A percentile compares a stretch with the other conserved stretches of the same genome.
Evolutionary conservation across 1,284 basidiomycete genomes (phyloP).

Genomic region (Pseudozyma tsukubaensis): DNA sequence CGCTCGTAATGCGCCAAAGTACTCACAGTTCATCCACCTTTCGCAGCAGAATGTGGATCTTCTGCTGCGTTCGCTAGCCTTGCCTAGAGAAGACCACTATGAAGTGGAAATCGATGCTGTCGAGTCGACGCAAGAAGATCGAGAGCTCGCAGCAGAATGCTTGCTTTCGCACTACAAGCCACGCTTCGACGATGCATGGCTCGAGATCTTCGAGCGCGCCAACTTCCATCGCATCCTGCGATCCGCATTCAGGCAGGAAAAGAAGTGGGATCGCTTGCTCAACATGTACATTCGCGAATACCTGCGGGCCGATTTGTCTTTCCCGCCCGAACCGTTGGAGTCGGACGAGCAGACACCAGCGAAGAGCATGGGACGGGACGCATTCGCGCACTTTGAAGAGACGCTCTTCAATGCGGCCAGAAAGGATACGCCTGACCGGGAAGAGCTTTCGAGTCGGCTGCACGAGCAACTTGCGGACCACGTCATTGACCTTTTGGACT

Average conservation of each 20-base stretch:
- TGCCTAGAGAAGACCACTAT: conserved; percentile 77
- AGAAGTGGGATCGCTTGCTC: conserved; percentile 75
- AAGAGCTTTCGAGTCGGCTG: conserved; percentile 22
- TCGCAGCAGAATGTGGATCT: conserved; percentile 77
- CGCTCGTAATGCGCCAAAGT: conserved; percentile 95
- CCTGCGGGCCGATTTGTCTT: conserved; percentile 10
- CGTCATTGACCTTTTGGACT: conserved; percentile 72
- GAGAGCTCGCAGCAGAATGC: conserved; percentile 93
- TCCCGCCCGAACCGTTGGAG: neutral
- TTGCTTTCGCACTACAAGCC: conserved; percentile 92
- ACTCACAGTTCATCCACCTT: conserved; percentile 86
- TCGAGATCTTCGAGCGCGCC: conserved; percentile 80
- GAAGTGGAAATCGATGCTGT: conserved; percentile 11
- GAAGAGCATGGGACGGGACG: conserved; percentile 13
- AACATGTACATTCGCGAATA: conserved; percentile 34
- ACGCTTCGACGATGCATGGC: conserved; percentile 78
- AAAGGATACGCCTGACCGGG: conserved; percentile 10
- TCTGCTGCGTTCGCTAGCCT: conserved; percentile 82
- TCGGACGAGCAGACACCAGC: neutral
- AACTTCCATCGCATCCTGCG: conserved; percentile 91
- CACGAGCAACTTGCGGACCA: conserved; percentile 43
- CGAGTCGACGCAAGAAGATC: conserved; percentile 82
- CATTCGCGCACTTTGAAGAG: conserved; percentile 47
- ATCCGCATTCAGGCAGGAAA: conserved; percentile 80
- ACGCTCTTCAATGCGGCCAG: conserved; percentile 39